Evolutionary conservation across 768 basidiomycete genomes (phyloP), one percentile per base, ranked within the genome.

Genomic region (Termitomyces sp.): DNA sequence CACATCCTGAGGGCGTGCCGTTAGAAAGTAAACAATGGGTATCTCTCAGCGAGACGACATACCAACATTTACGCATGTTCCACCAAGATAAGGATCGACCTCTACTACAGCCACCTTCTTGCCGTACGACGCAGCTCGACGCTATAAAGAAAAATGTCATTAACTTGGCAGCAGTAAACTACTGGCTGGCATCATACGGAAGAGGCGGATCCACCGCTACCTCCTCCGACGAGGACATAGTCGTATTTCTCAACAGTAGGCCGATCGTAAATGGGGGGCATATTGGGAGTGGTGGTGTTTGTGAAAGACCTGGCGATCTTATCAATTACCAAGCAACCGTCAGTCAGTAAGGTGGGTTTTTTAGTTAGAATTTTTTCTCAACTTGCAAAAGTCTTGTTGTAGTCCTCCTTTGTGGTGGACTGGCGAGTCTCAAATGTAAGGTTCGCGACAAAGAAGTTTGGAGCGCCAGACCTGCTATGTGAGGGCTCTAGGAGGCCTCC

Each of bases 31-130:
- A 21, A 5, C 2, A 38, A 30, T 21, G 35, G 26, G 26, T 12
- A 38, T 30, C n/a, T n/a, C n/a, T n/a, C 8, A 9, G n/a, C 15
- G 5, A 21, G 4, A 24, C 42, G 35, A 77, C 90, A 60, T 62
- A 90, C 93, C 96, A 57, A 99, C 96, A 70, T 98, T 98, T 57
- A 99, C 97, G 67, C 97, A 99, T 37, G 96, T 98, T 50, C 96
- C 97, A 34, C 97, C 97, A 2, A 95, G 79, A 40, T 79, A 66
- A 10, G 83, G 79, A 5, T 83, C 81, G 44, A 74, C 77, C 67
- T 99, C 97, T 15, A 98, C 82, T 26, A 98, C 72, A 12, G 94
- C 96, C 51, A 93, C 92, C 70, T 94, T 96, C 69, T 89, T 91
- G 40, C 95, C 95, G 69, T 98, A 94, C 17, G 79, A 77, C 17